Evolutionary conservation across 1,139 yeast species (phyloP).

Genomic region (Candida neerlandica): DNA sequence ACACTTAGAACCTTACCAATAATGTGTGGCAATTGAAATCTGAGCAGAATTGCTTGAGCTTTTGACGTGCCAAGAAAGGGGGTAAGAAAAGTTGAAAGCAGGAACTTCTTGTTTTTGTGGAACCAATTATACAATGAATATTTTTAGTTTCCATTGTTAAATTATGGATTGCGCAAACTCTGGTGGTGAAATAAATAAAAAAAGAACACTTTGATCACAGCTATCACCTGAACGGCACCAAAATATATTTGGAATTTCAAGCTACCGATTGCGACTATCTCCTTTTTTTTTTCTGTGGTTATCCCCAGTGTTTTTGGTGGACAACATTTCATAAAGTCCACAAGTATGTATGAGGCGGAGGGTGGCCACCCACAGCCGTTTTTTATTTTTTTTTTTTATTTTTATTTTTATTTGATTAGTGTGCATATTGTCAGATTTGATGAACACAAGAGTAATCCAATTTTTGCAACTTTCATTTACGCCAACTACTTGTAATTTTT

Average conservation of each 20-base stretch:
- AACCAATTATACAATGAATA: background rate
- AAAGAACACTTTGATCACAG: background rate
- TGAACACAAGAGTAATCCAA: background rate
- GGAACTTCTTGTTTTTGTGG: background rate
- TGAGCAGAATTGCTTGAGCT: background rate
- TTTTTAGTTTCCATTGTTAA: background rate
- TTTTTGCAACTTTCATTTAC: background rate
- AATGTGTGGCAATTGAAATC: too few relatives aligned
- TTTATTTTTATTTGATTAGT: background rate
- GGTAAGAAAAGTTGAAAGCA: background rate
- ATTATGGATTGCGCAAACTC: background rate
- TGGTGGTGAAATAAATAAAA: background rate
- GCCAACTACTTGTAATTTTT: background rate
- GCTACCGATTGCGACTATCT: background rate
- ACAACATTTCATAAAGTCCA: too few relatives aligned
- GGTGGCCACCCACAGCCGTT: background rate
- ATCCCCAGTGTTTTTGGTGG: too few relatives aligned
- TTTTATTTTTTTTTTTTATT: background rate
- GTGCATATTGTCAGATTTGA: too few relatives aligned
- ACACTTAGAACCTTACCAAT: too few relatives aligned
- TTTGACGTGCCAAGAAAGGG: constrained; percentile 6
- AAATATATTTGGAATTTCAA: background rate
- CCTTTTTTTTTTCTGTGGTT: background rate
- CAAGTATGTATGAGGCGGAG: too few relatives aligned
- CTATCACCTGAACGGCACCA: constrained; percentile 2